These are phyloP conservation scores for Trifolium pratense DNA, from an alignment of 306 rosid species.

Conservation along the genomic window DNA sequence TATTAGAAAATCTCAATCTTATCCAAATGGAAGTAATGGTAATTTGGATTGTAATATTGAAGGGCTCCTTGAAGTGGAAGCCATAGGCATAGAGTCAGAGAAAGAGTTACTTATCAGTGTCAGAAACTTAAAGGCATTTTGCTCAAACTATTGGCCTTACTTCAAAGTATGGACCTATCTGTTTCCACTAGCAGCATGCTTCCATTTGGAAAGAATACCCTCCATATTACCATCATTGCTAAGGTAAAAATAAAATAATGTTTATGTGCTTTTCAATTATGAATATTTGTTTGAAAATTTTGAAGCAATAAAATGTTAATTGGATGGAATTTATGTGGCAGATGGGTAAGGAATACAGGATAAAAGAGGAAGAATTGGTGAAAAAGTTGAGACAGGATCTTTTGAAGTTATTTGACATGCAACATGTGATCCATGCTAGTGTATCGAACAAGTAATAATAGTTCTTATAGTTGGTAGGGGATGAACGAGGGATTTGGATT, in stretches of 20 bases:
- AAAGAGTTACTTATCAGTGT: slow-evolving; percentile 28
- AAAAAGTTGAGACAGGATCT: slow-evolving; percentile 17
- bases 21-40: background rate
- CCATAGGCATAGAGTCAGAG: slow-evolving; percentile 10
- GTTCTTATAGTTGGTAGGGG: background rate
- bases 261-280: background rate
- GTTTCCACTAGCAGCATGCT: slow-evolving; percentile 23
- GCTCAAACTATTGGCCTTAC: slow-evolving; percentile 5
- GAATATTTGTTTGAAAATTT: background rate
- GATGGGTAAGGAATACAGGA: slow-evolving; percentile 28
- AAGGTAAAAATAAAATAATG: background rate
- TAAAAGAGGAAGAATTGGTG: slow-evolving; percentile 29
- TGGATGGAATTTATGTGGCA: background rate
- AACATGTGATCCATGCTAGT: slow-evolving; percentile 29
- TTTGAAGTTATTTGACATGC: background rate
- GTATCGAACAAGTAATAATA: slow-evolving; percentile 13
- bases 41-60: background rate
- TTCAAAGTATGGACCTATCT: slow-evolving; percentile 23
- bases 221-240: slow-evolving; percentile 37
- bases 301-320: slow-evolving; percentile 7
- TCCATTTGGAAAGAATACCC: slow-evolving; percentile 30
- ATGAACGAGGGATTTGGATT: too few relatives aligned
- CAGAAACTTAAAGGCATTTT: slow-evolving; percentile 26
- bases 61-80: slow-evolving; percentile 25
- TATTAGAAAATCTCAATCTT: background rate